Conservation (phyloP, 2,329 filamentous ascomycete species). For the Neoascochyta sp. region DNA sequence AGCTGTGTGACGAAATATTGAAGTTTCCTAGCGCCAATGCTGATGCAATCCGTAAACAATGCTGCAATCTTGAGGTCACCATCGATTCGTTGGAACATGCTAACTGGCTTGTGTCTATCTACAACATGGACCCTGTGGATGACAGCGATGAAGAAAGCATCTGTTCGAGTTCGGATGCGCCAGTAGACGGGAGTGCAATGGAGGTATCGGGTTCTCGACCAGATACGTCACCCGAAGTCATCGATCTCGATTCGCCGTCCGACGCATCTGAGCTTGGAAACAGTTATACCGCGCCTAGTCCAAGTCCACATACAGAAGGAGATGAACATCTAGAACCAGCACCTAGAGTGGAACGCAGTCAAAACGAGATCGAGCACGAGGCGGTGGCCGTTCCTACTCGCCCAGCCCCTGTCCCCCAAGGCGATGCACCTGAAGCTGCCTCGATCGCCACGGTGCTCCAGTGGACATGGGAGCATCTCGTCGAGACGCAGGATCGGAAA, state of each 20-base stretch:
- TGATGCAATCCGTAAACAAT: slow-evolving; percentile 53
- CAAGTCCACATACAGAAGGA: background rate
- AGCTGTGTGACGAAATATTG: slow-evolving; percentile 16
- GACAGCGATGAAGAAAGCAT: slow-evolving; percentile 5
- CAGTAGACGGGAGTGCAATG: too few species aligned
- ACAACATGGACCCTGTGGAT: slow-evolving; percentile 3
- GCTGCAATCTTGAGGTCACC: slow-evolving; percentile 59
- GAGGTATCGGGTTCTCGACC: background rate
- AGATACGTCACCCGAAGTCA: slow-evolving; percentile 5
- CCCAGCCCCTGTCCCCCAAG: too few species aligned
- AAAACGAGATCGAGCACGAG: too few species aligned
- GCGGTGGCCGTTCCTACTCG: too few species aligned
- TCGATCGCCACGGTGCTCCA: slow-evolving; percentile 22
- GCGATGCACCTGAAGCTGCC: slow-evolving; percentile 22
- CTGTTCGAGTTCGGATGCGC: too few species aligned
- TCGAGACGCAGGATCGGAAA: slow-evolving; percentile 41
- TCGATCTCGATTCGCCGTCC: slow-evolving; percentile 20
- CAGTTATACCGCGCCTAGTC: background rate
- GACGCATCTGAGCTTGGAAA: slow-evolving; percentile 2
- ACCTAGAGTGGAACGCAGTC: too few species aligned
- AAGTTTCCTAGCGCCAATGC: slow-evolving; percentile 49
- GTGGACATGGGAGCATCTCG: slow-evolving; percentile 39
- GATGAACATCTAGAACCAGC: background rate
- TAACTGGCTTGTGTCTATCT: slow-evolving; percentile 41
- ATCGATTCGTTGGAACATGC: slow-evolving; percentile 59